Base-by-base conservation (phyloP, 306 rosid genomes). In the Cucurbita argyrosperma region DNA sequence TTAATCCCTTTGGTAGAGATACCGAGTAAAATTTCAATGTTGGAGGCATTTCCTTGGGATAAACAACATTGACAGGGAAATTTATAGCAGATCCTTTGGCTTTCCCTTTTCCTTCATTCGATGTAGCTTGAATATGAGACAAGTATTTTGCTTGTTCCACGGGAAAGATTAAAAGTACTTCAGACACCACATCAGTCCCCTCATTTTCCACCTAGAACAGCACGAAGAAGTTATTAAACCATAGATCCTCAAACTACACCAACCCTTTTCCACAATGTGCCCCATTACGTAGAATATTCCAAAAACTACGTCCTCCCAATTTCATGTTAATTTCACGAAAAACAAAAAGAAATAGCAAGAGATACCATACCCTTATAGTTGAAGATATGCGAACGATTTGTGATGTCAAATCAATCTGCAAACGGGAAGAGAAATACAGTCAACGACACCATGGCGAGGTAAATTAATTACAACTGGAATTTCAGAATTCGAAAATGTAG, bases 341-440 rank as follows among this genome's bases (percentile, higher is more conserved):
- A 71, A 16, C 15, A 13, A 7, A 60, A 37, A 37, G 54, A 13
- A 39, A 14, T 14, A 1, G 65, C n/a, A 57, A 66, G 54, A 15
- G 66, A 54, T 11, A 35, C 19, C 37, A 80, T 50, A 94, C 98
- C 99, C 90, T 95, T 0, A 95, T 78, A n/a, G 96, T 61, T 70
- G 97, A 82, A 64, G 86, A 68, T 83, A 84, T 59, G 81, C 97
- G 97, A 69, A 81, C 96, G 80, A 87, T 84, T 80, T 95, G 99
- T 4, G 99, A 89, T 11, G 92, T 85, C 83, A 91, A 83, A 79
- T 95, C 99, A 78, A 91, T 85, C 99, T 95, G 96, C 87, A 83
- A 64, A 5, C 8, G 62, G 46, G 64, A 58, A 66, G 50, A 40
- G 42, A 19, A 23, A 65, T 6, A 15, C 11, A 57, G 75, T 67